Conservation (phyloP, 345 rosid species). For the Hibiscus mutabilis region DNA sequence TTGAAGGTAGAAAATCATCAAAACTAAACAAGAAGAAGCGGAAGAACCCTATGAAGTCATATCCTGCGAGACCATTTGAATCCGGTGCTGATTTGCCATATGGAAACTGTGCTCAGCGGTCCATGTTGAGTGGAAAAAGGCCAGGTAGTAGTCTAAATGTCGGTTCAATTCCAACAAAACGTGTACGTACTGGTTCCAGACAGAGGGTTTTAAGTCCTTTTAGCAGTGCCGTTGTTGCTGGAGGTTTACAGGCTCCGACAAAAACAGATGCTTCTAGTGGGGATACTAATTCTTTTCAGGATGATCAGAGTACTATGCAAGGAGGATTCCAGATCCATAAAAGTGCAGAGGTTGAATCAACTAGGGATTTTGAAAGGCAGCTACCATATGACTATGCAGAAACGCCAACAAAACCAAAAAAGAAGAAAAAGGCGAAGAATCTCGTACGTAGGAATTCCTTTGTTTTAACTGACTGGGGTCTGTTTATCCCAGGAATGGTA, state of each 20-base stretch:
- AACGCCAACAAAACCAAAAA: constrained; percentile 72
- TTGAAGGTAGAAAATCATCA: constrained; percentile 49
- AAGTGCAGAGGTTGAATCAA: constrained; percentile 80
- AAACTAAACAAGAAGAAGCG: constrained; percentile 57
- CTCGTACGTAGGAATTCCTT: constrained; percentile 36
- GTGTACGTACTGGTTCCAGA: constrained; percentile 84
- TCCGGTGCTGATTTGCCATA: constrained; percentile 52
- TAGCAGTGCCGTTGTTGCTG: constrained; percentile 46
- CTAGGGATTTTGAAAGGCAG: constrained; percentile 59
- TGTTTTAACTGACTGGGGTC: constrained; percentile 12
- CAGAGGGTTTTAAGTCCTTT: constrained; percentile 67
- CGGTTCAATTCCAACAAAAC: constrained; percentile 80
- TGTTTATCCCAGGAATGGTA: constrained; percentile 9
- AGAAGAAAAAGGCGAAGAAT: constrained; percentile 76
- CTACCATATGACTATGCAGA: constrained; percentile 65
- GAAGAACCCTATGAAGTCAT: constrained; percentile 46
- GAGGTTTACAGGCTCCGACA: constrained; percentile 37
- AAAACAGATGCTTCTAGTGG: constrained; percentile 96
- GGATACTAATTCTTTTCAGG: constrained; percentile 93
- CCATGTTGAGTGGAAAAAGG: constrained; percentile 53
- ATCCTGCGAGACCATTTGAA: constrained; percentile 17
- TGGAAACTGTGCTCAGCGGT: constrained; percentile 43
- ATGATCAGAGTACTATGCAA: constrained; percentile 77
- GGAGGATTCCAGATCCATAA: constrained; percentile 66
- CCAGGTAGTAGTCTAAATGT: constrained; percentile 50